Evolutionary conservation across 2,329 filamentous ascomycete genomes (phyloP), one percentile per base, ranked within the genome.

Genomic region (Trichocomaceae sp.): DNA sequence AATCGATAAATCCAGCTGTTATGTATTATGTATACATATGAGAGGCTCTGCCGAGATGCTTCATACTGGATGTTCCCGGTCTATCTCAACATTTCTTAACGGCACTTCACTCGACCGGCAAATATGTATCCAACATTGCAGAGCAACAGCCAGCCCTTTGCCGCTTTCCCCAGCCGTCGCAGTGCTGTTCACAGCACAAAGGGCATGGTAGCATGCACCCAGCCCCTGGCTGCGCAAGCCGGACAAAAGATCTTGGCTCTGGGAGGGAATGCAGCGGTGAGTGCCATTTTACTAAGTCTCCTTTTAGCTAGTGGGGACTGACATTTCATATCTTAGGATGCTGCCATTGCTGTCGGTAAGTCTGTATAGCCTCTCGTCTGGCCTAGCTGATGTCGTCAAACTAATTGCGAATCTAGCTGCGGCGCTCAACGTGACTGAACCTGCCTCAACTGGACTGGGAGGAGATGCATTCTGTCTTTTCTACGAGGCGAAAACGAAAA

Each of bases 381-480:
- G 47, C 35, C 13, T 9, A 22, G 15, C 17, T 37, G 19, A 23
- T 17, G 19, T 3, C 20, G 20, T 2, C 15, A 7, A 2, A 12
- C 4, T 48, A 52, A 6, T 17, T 31, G 15, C 13, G 23, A 42
- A 57, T 49, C 50, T 48, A 88, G 92, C 92, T 45, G 93, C 93
- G 26, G 90, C 85, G 4, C 78, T 99, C 55, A 97, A 96, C 72
- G 82, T 97, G 67, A 96, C 91, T 0, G 93, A 99, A 68, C 93
- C 93, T 8, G 84, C 85, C 56, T 93, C 87, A 3, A 97, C 92
- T 0, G 93, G 93, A 42, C 96, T 97, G 57, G 93, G 93, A 56
- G 93, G 93, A 59, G 93, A 99, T 73, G 90, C 95, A 84, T 97
- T 97, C 75, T 91, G 91, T 70, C 82, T 97, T 26, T 96, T 83